Evolutionary conservation across 495 filamentous ascomycete species (phyloP), one percentile per base, ranked within the genome.

Genomic region (Aspergillus conjunctus): DNA sequence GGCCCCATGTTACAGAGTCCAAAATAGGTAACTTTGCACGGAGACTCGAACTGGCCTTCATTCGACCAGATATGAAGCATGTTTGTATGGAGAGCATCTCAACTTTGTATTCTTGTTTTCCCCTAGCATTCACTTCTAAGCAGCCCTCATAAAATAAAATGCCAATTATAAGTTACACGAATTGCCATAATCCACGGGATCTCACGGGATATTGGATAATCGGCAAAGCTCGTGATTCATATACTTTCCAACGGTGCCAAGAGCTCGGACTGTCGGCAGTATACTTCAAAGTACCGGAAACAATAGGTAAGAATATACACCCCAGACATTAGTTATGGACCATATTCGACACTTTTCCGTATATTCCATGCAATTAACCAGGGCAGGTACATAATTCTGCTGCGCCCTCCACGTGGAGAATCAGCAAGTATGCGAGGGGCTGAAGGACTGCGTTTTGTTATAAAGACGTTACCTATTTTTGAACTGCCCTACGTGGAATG

Each of bases 141-240:
- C 39, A 12, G 17, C 12, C 17, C n/a, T 48, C n/a, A 7, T 48
- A 18, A 46, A 21, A 20, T 21, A 7, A 18, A 7, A 18, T 17
- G 20, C 10, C 7, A 48, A 21, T 48, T 48, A 1, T 17, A 26
- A 26, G 26, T 26, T 26, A 2, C 26, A 26, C 2, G 26, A 26
- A 26, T 26, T 26, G 26, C 20, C 17, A 18, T 48, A 20, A 7
- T 48, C 6, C 7, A 6, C 44, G 17, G 44, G 20, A 8, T 17
- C 15, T 17, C 15, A 46, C 43, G 43, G 44, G 44, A 21, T 48
- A 6, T 22, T 20, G 44, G 44, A 22, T 48, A 48, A 48, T 20
- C 43, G 43, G 43, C 43, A 46, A 46, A 21, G 20, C 44, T 48
- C 20, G 44, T 48, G 44, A 48, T 48, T 46, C 20, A 18, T 7